Evolutionary conservation across 495 filamentous ascomycete species (phyloP).

Genomic region (Oidiodendron maius): DNA sequence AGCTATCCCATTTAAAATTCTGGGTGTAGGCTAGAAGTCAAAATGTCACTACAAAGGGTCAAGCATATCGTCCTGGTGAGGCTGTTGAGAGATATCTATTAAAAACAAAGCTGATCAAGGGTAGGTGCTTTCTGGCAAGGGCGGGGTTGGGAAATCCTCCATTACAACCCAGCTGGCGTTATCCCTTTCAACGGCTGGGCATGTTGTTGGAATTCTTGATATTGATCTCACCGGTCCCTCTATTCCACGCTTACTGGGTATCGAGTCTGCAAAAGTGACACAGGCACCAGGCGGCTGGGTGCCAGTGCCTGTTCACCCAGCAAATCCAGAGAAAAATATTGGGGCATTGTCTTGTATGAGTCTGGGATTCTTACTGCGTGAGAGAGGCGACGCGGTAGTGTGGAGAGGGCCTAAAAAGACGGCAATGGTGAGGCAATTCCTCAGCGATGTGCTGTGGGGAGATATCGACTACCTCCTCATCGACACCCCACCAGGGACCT

Average conservation of each 20-base stretch:
- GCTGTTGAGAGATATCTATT: constrained; percentile 3
- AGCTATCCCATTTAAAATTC: constrained; percentile 1
- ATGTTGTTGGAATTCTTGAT: constrained; percentile 91
- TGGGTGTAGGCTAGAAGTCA: constrained; percentile 9
- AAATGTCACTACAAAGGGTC: constrained; percentile 52
- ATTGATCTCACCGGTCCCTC: constrained; percentile 94
- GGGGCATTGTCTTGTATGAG: constrained; percentile 86
- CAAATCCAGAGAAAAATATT: constrained; percentile 32
- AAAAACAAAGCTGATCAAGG: constrained; percentile 9
- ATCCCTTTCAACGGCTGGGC: constrained; percentile 74
- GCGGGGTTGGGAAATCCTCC: constrained; percentile 95
- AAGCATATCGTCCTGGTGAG: constrained; percentile 56
- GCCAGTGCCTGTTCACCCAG: constrained; percentile 72
- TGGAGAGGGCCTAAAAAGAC: constrained; percentile 99
- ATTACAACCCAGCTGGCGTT: constrained; percentile 93
- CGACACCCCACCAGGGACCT: constrained; percentile 94
- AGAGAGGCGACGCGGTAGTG: constrained; percentile 83
- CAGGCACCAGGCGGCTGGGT: constrained; percentile 87
- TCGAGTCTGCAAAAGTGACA: constrained; percentile 82
- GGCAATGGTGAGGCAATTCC: constrained; percentile 95
- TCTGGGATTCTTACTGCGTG: constrained; percentile 80
- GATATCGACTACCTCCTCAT: constrained; percentile 83
- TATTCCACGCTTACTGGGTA: constrained; percentile 87
- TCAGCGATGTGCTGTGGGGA: constrained; percentile 89
- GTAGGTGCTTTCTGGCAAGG: constrained; percentile 91